Conservation (phyloP, 768 basidiomycete genomes). For the Tubosaeta sp. region DNA sequence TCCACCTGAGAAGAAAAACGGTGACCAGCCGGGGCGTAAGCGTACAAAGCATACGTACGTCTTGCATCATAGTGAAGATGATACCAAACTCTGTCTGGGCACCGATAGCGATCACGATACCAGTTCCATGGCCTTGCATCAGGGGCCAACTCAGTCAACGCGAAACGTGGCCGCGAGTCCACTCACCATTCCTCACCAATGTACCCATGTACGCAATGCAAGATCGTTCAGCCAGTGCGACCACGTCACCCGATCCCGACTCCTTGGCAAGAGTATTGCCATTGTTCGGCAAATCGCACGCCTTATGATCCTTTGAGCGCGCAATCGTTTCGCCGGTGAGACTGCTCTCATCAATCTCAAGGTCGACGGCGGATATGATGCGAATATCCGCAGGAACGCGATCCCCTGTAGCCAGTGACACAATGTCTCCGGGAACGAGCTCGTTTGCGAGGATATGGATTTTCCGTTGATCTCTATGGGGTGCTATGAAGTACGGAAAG, state of each 20-base stretch:
- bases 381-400: constrained; percentile 93
- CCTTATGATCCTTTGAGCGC: constrained; percentile 59
- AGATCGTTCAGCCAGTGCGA: constrained; percentile 75
- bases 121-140: constrained; percentile 65
- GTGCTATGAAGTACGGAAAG: neutral
- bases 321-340: constrained; percentile 90
- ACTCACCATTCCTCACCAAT: constrained; percentile 78
- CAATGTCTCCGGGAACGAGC: constrained; percentile 92
- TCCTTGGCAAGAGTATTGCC: constrained; percentile 10
- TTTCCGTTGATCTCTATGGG: constrained; percentile 45
- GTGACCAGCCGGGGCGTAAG: neutral
- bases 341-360: constrained; percentile 95
- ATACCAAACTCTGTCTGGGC: constrained; percentile 91
- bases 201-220: constrained; percentile 98
- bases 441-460: constrained; percentile 90
- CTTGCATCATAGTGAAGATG: constrained; percentile 98
- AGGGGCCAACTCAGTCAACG: constrained; percentile 1
- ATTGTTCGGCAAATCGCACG: constrained; percentile 45
- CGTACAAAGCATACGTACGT: constrained; percentile 44
- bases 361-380: constrained; percentile 71
- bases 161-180: neutral
- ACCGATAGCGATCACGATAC: constrained; percentile 84
- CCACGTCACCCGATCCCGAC: constrained; percentile 36
- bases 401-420: constrained; percentile 87
- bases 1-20: constrained; percentile 44